Evolutionary conservation across 73 alveolate genomes (phyloP).

Genomic region (Stentor roeselii): DNA sequence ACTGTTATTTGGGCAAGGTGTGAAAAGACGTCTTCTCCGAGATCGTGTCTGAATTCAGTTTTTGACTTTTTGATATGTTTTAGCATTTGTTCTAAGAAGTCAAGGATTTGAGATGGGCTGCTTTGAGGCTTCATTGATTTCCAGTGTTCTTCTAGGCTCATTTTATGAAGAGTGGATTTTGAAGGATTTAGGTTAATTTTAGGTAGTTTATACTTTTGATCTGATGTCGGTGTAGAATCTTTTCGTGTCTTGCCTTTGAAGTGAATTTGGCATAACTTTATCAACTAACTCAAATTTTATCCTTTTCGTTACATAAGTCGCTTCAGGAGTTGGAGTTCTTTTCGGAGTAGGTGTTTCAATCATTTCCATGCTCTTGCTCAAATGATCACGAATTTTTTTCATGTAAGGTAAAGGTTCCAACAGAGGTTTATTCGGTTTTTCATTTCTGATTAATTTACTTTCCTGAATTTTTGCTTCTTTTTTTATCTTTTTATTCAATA

Average conservation of each 20-base stretch:
- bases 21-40: too few relatives aligned
- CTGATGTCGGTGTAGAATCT: neutral
- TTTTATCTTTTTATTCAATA: too few relatives aligned
- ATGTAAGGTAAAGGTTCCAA: conserved; percentile 9
- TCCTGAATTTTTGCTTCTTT: neutral
- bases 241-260: neutral
- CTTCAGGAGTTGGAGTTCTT: conserved; percentile 2
- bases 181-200: too few relatives aligned
- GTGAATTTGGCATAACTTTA: neutral
- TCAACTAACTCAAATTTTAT: neutral
- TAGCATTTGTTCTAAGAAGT: too few relatives aligned
- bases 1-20: too few relatives aligned
- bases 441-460: neutral
- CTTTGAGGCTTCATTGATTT: too few relatives aligned
- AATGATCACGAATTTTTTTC: neutral
- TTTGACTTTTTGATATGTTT: too few relatives aligned
- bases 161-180: too few relatives aligned
- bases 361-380: neutral
- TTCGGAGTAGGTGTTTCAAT: neutral
- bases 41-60: too few relatives aligned
- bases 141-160: too few relatives aligned
- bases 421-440: neutral
- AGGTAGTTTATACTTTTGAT: neutral
- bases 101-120: too few relatives aligned
- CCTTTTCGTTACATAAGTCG: neutral